Conservation (phyloP, 306 rosid species). For the Mimosa pudica region DNA sequence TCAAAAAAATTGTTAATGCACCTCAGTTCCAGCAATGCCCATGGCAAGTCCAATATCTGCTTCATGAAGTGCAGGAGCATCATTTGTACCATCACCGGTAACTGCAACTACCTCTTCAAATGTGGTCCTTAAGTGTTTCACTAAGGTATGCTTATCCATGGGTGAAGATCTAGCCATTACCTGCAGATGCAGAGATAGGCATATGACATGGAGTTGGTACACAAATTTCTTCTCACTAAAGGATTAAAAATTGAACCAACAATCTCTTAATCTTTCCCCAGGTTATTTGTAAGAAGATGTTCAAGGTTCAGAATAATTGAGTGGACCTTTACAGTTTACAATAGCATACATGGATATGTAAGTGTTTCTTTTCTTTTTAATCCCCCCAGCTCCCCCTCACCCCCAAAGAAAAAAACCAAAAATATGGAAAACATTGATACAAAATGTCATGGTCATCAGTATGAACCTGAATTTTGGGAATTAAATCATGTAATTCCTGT, state of each 20-base stretch:
- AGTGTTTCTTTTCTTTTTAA: neutral
- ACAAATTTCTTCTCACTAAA: constrained; percentile 23
- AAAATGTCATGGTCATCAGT: constrained; percentile 26
- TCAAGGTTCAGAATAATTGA: constrained; percentile 22
- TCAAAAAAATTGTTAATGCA: constrained; percentile 26
- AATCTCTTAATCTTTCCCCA: constrained; percentile 15
- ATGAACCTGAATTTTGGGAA: constrained; percentile 86
- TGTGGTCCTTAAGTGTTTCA: constrained; percentile 78
- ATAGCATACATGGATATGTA: neutral
- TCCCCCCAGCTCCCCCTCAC: neutral
- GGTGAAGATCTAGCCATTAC: constrained; percentile 99
- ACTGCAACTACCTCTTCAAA: constrained; percentile 94
- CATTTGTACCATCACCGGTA: constrained; percentile 98
- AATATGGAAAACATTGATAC: constrained; percentile 18
- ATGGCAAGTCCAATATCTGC: constrained; percentile 99
- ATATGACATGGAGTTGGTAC: constrained; percentile 23
- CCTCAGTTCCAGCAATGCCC: constrained; percentile 99
- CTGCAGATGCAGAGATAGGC: constrained; percentile 56
- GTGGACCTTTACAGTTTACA: too few relatives aligned
- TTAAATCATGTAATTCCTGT: constrained; percentile 60
- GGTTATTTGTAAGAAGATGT: neutral
- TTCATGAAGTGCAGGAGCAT: constrained; percentile 99
- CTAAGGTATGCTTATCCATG: constrained; percentile 93
- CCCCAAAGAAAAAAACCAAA: neutral
- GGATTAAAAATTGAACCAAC: constrained; percentile 10